Base-by-base conservation (phyloP, 495 filamentous ascomycete genomes). In the Penicillium soppii region DNA sequence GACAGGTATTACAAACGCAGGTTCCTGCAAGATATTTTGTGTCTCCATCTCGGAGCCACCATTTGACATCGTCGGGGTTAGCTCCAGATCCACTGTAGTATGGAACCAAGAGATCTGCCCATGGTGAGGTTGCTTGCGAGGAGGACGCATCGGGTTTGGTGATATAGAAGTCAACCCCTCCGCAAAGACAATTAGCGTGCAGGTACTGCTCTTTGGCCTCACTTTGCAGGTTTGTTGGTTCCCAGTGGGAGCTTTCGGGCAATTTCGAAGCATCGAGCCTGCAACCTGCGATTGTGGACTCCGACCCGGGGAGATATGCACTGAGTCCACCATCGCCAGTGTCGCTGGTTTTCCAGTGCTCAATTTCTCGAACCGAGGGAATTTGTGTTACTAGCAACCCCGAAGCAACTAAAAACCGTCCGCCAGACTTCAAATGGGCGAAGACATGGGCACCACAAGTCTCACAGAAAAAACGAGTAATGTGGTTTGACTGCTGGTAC, bases 361-460 rank as follows among this genome's bases (percentile, higher is more conserved):
- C 54, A 22, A 69, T 58, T 15, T 61, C 62, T 30, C 71, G 56
- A 13, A 77, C 74, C 63, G 55, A 52, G 59, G 47, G 72, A 57
- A 52, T 56, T 26, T 59, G 56, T 13, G 68, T 65, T 16, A 73
- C 59, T 8, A 78, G 59, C 36, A 58, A 35, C 1, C 73, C 76
- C 22, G 65, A 77, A 21, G 60, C 65, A 40, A 83, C 79, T 29
- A 67, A 53, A 52, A 71, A 77, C 23, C 61, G 67, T 9, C 63
- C 72, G 5, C 43, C 56, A 3, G 63, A 49, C 45, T 59, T 53
- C 22, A 47, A 36, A 35, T 66, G 63, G 5, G 65, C 59, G 45
- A 86, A 83, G 53, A 84, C 70, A 54, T 88, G 83, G 21, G 82
- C 80, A 25, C 86, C 86, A 53, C 88, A 92, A 12, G 66, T 81